These are phyloP conservation scores for Vinca major DNA, from an alignment of 305 asterid species.

Conservation along the genomic window DNA sequence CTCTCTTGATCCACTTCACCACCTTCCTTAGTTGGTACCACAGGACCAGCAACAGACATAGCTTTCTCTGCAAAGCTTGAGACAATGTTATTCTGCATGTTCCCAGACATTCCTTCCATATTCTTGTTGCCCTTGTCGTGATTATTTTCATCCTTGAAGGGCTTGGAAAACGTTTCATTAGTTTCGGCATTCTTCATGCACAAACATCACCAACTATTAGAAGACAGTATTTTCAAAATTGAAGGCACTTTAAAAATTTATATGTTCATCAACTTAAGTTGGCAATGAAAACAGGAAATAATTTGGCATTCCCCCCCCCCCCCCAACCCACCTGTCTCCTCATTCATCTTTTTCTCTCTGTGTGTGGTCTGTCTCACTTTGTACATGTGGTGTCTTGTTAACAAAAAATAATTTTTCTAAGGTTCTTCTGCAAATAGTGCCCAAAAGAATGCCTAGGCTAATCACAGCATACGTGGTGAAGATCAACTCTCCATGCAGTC, in stretches of 20 bases:
- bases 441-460: neutral
- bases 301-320: neutral
- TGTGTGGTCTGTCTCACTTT: neutral
- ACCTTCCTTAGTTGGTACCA: slow-evolving; percentile 77
- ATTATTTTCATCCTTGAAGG: slow-evolving; percentile 28
- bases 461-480: neutral
- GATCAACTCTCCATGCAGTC: neutral
- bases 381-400: slow-evolving; percentile 1
- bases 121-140: slow-evolving; percentile 25
- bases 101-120: slow-evolving; percentile 31
- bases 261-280: neutral
- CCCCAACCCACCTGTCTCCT: too few species aligned
- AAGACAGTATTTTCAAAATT: slow-evolving; percentile 7
- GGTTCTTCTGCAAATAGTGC: neutral
- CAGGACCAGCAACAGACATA: slow-evolving; percentile 92
- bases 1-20: slow-evolving; percentile 93
- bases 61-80: slow-evolving; percentile 94
- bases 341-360: neutral
- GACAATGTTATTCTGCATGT: slow-evolving; percentile 42
- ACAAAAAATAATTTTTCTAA: neutral
- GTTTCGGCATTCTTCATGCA: slow-evolving; percentile 46
- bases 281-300: neutral
- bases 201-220: slow-evolving; percentile 19
- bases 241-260: neutral
- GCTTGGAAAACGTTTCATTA: slow-evolving; percentile 25